Evolutionary conservation across 352 stramenopile species (phyloP).

Genomic region (Vaucheria bursata): DNA sequence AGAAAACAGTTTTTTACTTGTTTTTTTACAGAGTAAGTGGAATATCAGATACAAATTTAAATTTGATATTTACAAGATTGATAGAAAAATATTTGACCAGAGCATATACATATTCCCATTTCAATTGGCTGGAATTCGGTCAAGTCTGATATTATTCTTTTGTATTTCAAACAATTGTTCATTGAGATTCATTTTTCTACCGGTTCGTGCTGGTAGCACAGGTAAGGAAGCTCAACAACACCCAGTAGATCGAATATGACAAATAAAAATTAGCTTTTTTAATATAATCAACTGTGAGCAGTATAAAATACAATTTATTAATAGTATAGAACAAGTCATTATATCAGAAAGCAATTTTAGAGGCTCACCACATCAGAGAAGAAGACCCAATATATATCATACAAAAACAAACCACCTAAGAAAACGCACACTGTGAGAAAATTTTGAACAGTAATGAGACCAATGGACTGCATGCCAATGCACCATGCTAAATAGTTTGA

Average conservation of each 20-base stretch:
- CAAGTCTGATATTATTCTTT: too few relatives aligned
- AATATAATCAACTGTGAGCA: too few relatives aligned
- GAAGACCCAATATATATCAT: constrained; percentile 93
- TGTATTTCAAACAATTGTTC: too few relatives aligned
- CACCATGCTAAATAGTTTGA: constrained; percentile 39
- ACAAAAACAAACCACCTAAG: constrained; percentile 74
- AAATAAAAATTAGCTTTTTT: too few relatives aligned
- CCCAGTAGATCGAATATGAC: background rate
- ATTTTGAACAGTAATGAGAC: constrained; percentile 33
- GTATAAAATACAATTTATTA: too few relatives aligned
- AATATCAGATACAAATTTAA: background rate
- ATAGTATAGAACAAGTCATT: background rate
- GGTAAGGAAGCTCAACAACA: background rate
- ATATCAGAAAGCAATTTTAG: background rate
- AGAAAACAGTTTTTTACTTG: background rate
- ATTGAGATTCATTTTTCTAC: too few relatives aligned
- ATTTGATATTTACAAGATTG: background rate
- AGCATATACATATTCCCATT: too few relatives aligned
- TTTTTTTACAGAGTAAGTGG: background rate
- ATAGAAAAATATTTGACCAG: too few relatives aligned
- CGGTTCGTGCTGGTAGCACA: too few relatives aligned
- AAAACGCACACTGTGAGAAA: constrained; percentile 30
- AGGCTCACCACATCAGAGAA: constrained; percentile 66
- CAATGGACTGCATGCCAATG: constrained; percentile 43
- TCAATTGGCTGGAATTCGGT: too few relatives aligned